Evolutionary conservation across 169 alveolate genomes (phyloP).

Genomic region (Eimeria praecox): DNA sequence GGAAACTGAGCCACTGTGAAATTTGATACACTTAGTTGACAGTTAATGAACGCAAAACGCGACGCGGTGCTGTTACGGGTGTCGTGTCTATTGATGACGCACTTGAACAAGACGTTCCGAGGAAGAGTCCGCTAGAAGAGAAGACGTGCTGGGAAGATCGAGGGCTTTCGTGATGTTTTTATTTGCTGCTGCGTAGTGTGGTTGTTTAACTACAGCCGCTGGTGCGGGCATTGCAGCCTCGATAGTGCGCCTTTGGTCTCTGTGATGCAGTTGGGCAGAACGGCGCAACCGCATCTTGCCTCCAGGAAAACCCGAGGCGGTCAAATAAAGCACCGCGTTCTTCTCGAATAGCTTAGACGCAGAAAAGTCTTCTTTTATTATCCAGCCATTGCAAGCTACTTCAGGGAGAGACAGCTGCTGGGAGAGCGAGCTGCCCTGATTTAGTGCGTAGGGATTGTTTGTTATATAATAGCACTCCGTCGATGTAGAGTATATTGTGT

Average conservation of each 20-base stretch:
- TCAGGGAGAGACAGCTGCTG: slow-evolving; percentile 45
- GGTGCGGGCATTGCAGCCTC: slow-evolving; percentile 60
- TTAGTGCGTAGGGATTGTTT: slow-evolving; percentile 43
- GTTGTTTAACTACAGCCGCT: slow-evolving; percentile 80
- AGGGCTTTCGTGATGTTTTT: slow-evolving; percentile 77
- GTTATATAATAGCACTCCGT: slow-evolving; percentile 75
- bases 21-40: not conserved
- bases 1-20: not conserved
- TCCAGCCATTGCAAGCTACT: slow-evolving; percentile 59
- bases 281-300: slow-evolving; percentile 21
- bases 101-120: slow-evolving; percentile 80
- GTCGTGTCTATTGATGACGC: slow-evolving; percentile 15
- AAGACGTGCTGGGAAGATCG: slow-evolving; percentile 65
- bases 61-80: not conserved
- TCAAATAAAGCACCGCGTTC: slow-evolving; percentile 53
- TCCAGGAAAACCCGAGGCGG: slow-evolving; percentile 53
- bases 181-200: slow-evolving; percentile 70
- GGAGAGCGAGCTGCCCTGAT: slow-evolving; percentile 15
- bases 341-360: slow-evolving; percentile 80
- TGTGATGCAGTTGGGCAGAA: slow-evolving; percentile 8
- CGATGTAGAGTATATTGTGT: slow-evolving; percentile 52
- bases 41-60: not conserved
- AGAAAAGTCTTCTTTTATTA: slow-evolving; percentile 69
- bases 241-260: not conserved
- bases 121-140: slow-evolving; percentile 71